Evolutionary conservation across 164 flowering plant genomes (phyloP).

Genomic region (Pachysandra terminalis): DNA sequence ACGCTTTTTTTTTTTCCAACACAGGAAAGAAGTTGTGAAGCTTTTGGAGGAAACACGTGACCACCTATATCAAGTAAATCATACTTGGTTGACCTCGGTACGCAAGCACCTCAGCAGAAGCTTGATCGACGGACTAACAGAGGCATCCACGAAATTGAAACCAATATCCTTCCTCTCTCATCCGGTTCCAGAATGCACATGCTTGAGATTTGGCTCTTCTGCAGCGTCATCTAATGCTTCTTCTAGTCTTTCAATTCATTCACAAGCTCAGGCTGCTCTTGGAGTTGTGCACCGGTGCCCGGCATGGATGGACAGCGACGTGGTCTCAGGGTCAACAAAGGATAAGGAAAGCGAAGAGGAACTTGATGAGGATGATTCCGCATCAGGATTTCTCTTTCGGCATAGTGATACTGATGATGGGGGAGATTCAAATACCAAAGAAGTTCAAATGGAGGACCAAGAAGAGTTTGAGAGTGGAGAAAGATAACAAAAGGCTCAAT

Average conservation of each 20-base stretch:
- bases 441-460: slow-evolving; percentile 72
- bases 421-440: slow-evolving; percentile 50
- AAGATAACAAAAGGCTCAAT: slow-evolving; percentile 23
- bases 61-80: slow-evolving; percentile 69
- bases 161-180: slow-evolving; percentile 69
- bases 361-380: slow-evolving; percentile 58
- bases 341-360: slow-evolving; percentile 72
- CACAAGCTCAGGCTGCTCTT: slow-evolving; percentile 31
- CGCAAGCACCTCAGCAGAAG: slow-evolving; percentile 55
- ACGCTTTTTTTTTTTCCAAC: slow-evolving; percentile 4
- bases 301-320: slow-evolving; percentile 55
- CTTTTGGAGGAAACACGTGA: slow-evolving; percentile 63
- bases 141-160: slow-evolving; percentile 49
- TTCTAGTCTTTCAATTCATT: slow-evolving; percentile 28
- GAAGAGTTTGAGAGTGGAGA: slow-evolving; percentile 92
- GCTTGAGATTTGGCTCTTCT: slow-evolving; percentile 29
- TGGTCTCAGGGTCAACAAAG: slow-evolving; percentile 17
- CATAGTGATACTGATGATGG: slow-evolving; percentile 27
- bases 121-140: slow-evolving; percentile 55
- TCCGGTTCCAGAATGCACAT: slow-evolving; percentile 90
- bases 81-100: slow-evolving; percentile 69
- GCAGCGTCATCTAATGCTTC: slow-evolving; percentile 26
- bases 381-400: slow-evolving; percentile 48
- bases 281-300: slow-evolving; percentile 58
- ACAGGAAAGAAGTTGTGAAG: slow-evolving; percentile 54